Percentiles rank a stretch among this genome's conserved stretches.
phyloP scores from a whole-genome alignment of 2,329 filamentous ascomycete genomes.

The Xenosphaeropsis pyriputrescens region DNA sequence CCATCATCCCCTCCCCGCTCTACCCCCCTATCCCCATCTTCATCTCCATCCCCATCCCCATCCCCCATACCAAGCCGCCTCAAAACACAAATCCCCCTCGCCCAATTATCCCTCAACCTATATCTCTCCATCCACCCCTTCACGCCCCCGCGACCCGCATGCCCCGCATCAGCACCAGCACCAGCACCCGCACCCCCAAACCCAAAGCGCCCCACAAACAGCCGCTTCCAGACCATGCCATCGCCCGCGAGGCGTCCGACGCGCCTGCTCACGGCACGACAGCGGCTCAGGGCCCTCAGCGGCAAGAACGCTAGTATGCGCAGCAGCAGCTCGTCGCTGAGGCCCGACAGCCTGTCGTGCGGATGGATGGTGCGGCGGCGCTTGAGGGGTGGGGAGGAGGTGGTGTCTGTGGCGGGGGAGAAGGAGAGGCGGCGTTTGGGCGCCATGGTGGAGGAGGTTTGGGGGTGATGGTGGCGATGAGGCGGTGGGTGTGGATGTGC shows the following conservation, averaged over 20 bases:
- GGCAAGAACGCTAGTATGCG: slow-evolving; percentile 71
- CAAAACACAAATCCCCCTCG: slow-evolving; percentile 64
- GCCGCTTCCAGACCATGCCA: slow-evolving; percentile 77
- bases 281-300: slow-evolving; percentile 48
- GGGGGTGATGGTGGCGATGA: background rate
- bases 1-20: slow-evolving; percentile 30
- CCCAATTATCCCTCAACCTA: slow-evolving; percentile 83
- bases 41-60: slow-evolving; percentile 15
- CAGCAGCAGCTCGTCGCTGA: slow-evolving; percentile 81
- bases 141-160: slow-evolving; percentile 9
- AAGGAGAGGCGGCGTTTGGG: slow-evolving; percentile 1
- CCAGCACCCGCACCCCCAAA: slow-evolving; percentile 65
- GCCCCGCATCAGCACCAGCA: slow-evolving; percentile 23
- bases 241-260: slow-evolving; percentile 63
- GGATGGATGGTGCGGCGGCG: slow-evolving; percentile 1
- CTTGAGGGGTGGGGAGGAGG: slow-evolving; percentile 2
- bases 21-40: background rate
- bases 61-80: slow-evolving; percentile 47
- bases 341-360: slow-evolving; percentile 48
- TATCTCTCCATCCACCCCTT: slow-evolving; percentile 84
- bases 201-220: slow-evolving; percentile 78
- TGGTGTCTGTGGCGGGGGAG: slow-evolving; percentile 6
- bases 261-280: slow-evolving; percentile 55
- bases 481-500: too few species aligned
- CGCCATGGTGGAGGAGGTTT: background rate